Evolutionary conservation across 2,329 filamentous ascomycete species (phyloP).

Genomic region (Alternaria arbusti): DNA sequence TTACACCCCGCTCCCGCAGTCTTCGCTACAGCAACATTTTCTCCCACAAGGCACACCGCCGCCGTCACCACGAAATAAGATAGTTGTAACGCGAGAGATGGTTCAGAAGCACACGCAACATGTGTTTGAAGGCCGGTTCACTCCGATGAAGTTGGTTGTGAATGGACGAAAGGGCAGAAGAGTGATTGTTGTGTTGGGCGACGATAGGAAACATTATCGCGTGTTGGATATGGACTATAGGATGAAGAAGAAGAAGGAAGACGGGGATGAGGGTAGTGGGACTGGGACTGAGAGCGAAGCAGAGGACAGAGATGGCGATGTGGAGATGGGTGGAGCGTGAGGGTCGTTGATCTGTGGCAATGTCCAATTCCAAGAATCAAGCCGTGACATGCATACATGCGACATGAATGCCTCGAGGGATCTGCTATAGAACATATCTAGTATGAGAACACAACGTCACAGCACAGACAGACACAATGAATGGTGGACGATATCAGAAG

Average conservation of each 20-base stretch:
- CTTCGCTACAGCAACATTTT: slow-evolving; percentile 5
- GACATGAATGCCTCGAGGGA: neutral
- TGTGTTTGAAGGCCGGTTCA: slow-evolving; percentile 57
- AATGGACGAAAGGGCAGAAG: slow-evolving; percentile 62
- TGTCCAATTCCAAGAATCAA: neutral
- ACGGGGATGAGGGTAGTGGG: neutral
- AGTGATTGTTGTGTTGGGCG: slow-evolving; percentile 62
- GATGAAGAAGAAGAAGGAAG: slow-evolving; percentile 27
- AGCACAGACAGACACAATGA: neutral
- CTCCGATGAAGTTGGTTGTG: slow-evolving; percentile 58
- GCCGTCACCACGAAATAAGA: neutral
- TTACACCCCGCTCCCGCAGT: slow-evolving; percentile 15
- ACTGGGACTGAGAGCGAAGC: slow-evolving; percentile 11
- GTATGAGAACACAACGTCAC: neutral
- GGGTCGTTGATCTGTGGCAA: neutral
- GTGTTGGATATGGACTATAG: slow-evolving; percentile 62
- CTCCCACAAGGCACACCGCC: neutral
- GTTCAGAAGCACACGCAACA: slow-evolving; percentile 50
- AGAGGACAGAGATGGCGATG: slow-evolving; percentile 8
- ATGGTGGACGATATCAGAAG: slow-evolving; percentile 20
- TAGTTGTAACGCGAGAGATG: slow-evolving; percentile 7
- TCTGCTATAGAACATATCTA: neutral
- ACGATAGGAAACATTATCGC: slow-evolving; percentile 60
- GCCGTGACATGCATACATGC: neutral
- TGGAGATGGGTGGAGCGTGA: neutral